phyloP scores from a whole-genome alignment of 306 rosid species.

The Hippophae gyantsensis region DNA sequence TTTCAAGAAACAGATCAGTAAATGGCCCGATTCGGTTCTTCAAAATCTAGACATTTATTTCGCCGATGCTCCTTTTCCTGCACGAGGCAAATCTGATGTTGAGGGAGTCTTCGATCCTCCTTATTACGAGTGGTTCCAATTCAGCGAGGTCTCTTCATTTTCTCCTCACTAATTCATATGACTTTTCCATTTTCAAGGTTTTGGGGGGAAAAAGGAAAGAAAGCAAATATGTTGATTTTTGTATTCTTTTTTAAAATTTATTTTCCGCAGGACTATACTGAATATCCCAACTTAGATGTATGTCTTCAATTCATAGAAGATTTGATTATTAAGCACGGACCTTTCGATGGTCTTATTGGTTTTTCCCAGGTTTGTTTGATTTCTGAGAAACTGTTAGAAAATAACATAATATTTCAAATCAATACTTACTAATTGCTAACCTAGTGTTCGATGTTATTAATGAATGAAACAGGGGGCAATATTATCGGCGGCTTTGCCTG shows the following conservation, averaged over 20 bases:
- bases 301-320: slow-evolving; percentile 60
- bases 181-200: too few relatives aligned
- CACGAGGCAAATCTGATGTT: slow-evolving; percentile 64
- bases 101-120: slow-evolving; percentile 90
- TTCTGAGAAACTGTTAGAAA: not conserved
- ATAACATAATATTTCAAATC: not conserved
- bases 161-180: too few relatives aligned
- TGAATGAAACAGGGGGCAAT: slow-evolving; percentile 54
- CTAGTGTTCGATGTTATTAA: not conserved
- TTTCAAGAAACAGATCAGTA: slow-evolving; percentile 48
- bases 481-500: slow-evolving; percentile 53
- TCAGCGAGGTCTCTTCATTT: slow-evolving; percentile 38
- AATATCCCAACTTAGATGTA: slow-evolving; percentile 52
- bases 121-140: slow-evolving; percentile 91
- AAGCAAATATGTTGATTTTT: not conserved
- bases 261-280: slow-evolving; percentile 42
- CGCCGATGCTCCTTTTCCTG: slow-evolving; percentile 66
- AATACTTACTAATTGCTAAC: not conserved
- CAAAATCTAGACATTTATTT: slow-evolving; percentile 47
- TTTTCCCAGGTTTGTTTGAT: slow-evolving; percentile 59
- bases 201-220: too few relatives aligned
- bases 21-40: slow-evolving; percentile 66
- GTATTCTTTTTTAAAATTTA: not conserved
- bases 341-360: slow-evolving; percentile 83
- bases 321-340: slow-evolving; percentile 62